Evolutionary conservation across 495 filamentous ascomycete species (phyloP), one percentile per base, ranked within the genome.

Genomic region (Daldinia vernicosa): DNA sequence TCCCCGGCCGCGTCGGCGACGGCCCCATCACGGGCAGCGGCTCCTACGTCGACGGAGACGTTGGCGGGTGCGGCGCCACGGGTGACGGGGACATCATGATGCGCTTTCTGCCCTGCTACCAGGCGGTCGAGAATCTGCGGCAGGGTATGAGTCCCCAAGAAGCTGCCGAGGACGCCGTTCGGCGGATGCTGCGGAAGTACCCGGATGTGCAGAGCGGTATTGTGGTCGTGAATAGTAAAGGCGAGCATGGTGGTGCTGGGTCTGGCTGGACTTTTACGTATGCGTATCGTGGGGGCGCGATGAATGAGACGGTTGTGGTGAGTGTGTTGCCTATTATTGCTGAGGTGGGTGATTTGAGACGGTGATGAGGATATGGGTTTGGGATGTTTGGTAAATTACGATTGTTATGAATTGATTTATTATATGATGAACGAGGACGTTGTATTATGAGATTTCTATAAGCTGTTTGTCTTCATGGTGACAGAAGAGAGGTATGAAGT

Each of bases 31-130:
- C 80, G 6, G 82, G 83, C 15, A 81, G 78, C 40, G 83, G 83
- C 15, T 81, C 80, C 43, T 85, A 85, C 74, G 83, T 84, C 6
- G 83, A 85, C 60, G 79, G 82, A 0, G 80, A 83, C 4, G 83
- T 82, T 0, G 83, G 83, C 32, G 83, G 80, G 4, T 85, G 83
- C 57, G 83, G 82, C 11, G 83, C 83, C 6, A 85, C 82, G 1
- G 83, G 83, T 4, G 82, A 85, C 59, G 83, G 83, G 0, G 83
- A 85, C 64, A 63, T 85, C 37, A 85, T 85, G 83, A 83, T 85
- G 83, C 80, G 83, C 32, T 82, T 84, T 55, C 57, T 84, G 30
- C 83, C 83, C 30, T 84, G 82, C 66, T 85, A 84, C 66, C 82
- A 84, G 65, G 83, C 82, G 0, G 80, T 85, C 0, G 83, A 85